These are phyloP conservation scores for Cercophora scortea DNA, from an alignment of 495 filamentous ascomycete species.

Conservation along the genomic window DNA sequence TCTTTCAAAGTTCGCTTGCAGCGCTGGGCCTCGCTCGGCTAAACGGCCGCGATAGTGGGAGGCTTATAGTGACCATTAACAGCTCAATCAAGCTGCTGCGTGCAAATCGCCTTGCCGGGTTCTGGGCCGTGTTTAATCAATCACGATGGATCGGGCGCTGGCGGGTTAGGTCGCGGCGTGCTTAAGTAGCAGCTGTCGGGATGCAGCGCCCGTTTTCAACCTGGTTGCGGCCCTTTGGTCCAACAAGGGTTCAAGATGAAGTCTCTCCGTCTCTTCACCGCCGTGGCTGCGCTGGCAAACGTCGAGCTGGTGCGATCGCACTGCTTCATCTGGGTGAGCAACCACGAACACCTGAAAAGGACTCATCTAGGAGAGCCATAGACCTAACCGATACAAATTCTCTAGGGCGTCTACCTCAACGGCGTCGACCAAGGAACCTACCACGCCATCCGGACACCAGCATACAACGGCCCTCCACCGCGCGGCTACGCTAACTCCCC, in stretches of 20 bases:
- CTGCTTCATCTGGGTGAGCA: conserved; percentile 20
- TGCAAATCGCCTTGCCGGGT: neutral
- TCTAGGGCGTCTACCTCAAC: conserved; percentile 33
- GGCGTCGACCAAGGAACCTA: conserved; percentile 36
- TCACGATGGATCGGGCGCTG: neutral
- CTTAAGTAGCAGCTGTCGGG: too few species aligned
- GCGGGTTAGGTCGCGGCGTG: neutral
- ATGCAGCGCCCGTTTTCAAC: too few species aligned
- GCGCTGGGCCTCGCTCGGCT: neutral
- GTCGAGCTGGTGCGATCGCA: conserved; percentile 10
- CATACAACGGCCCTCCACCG: conserved; percentile 29
- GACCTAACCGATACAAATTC: neutral
- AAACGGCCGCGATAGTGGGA: neutral
- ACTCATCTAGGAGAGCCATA: too few species aligned
- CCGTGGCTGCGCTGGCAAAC: conserved; percentile 3
- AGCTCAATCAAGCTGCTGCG: neutral
- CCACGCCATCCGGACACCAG: conserved; percentile 30
- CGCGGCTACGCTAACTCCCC: conserved; percentile 38
- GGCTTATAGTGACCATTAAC: neutral
- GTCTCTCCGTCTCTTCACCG: neutral
- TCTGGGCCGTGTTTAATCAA: neutral
- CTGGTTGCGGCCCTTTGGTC: neutral
- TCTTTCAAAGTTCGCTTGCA: too few species aligned
- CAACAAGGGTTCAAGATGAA: conserved; percentile 2
- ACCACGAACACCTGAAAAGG: neutral